These are phyloP conservation scores for Auricularia auricula-judae DNA, from an alignment of 768 basidiomycete genomes.

Conservation along the genomic window DNA sequence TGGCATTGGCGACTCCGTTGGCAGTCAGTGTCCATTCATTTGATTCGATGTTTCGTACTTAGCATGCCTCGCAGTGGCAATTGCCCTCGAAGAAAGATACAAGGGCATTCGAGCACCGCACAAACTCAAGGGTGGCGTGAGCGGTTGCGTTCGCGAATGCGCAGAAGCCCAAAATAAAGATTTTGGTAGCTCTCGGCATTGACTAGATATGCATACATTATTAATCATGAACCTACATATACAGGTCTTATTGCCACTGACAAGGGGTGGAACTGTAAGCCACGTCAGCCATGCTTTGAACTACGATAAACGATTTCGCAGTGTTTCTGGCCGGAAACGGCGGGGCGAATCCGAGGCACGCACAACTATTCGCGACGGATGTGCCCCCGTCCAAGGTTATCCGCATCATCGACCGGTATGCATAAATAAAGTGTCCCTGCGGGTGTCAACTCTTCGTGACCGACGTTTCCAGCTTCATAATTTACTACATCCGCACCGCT, in stretches of 20 bases:
- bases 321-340: constrained; percentile 65
- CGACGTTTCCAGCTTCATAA: constrained; percentile 28
- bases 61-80: constrained; percentile 32
- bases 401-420: constrained; percentile 42
- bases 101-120: constrained; percentile 60
- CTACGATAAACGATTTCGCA: constrained; percentile 8
- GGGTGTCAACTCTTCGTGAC: neutral
- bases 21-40: constrained; percentile 21
- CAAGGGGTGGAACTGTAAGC: constrained; percentile 65
- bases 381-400: constrained; percentile 56
- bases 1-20: constrained; percentile 66
- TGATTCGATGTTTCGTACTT: neutral
- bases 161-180: constrained; percentile 69
- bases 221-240: neutral
- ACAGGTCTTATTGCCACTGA: constrained; percentile 50
- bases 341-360: constrained; percentile 45
- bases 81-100: constrained; percentile 62
- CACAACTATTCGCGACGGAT: constrained; percentile 52
- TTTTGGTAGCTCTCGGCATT: constrained; percentile 32
- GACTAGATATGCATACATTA: neutral
- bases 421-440: too few species aligned
- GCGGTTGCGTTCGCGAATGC: constrained; percentile 65
- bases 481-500: constrained; percentile 62
- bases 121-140: constrained; percentile 68
- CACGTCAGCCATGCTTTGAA: neutral